Conservation (phyloP, 208 protist genomes). For the Trypanosoma cruzi region DNA sequence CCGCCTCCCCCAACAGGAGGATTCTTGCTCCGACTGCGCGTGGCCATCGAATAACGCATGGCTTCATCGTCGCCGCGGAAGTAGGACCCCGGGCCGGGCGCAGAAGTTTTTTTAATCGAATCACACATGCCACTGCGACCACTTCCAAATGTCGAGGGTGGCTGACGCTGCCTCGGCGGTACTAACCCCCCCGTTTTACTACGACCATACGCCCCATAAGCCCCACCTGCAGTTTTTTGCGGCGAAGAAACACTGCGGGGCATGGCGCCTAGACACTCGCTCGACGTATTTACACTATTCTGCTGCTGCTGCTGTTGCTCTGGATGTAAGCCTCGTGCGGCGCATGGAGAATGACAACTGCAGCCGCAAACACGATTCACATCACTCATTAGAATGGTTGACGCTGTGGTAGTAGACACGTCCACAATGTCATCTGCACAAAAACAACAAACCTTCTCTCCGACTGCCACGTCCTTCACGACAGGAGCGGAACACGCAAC, state of each 20-base stretch:
- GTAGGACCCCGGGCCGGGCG: slow-evolving; percentile 31
- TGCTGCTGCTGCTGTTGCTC: not conserved
- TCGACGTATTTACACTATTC: not conserved
- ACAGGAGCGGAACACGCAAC: not conserved
- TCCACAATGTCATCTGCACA: not conserved
- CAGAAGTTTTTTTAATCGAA: slow-evolving; percentile 18
- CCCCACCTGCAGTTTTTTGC: not conserved
- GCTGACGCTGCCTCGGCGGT: not conserved
- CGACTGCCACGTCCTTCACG: not conserved
- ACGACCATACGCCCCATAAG: too few species aligned
- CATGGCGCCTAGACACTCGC: too few species aligned
- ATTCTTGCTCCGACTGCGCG: not conserved
- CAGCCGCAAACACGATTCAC: not conserved
- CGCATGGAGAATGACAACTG: not conserved
- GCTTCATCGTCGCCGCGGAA: slow-evolving; percentile 3
- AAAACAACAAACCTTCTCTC: not conserved
- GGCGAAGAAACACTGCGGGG: not conserved
- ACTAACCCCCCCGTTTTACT: not conserved
- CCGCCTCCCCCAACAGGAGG: not conserved
- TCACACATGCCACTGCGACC: slow-evolving; percentile 32
- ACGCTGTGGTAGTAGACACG: not conserved
- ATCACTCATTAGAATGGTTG: not conserved
- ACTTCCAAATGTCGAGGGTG: slow-evolving; percentile 31
- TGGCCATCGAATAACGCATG: not conserved
- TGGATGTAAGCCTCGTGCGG: not conserved